Base-by-base conservation (phyloP, 768 basidiomycete genomes). In the Boletus patriciae region DNA sequence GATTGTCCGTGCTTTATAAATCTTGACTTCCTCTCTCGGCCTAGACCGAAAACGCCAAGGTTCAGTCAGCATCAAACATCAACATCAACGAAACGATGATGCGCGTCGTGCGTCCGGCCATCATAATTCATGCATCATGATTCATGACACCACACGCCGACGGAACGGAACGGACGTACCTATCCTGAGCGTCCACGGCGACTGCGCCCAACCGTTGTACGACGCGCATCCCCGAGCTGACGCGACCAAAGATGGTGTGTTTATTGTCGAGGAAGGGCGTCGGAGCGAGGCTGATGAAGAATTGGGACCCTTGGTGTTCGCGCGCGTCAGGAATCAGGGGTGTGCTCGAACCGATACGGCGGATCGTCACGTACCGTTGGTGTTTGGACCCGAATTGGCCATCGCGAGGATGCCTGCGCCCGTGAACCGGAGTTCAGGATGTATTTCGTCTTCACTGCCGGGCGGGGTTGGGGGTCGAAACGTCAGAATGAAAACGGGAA, bases 381-480 rank as follows among this genome's bases (percentile, higher is more conserved):
- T 89, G 69, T 93, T 92, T n/a, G 90, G 90, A 12, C 95, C 95
- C 44, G 95, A 92, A 74, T 99, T 99, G 36, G 97, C 97, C 92
- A 94, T 93, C 10, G 92, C 94, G 25, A 98, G 84, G 55, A 98
- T 94, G 21, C 96, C 96, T 42, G 95, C 94, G 18, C 96, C 96
- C 3, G 94, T 94, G 76, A 98, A 98, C 46, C 94, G 80, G 63
- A 98, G 74, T 15, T 97, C 94, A 2, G 92, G 87, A 64, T 92
- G 83, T 50, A 98, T 84, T 69, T 97, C 94, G 71, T 97, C 94
- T 72, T 92, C 86, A 63, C 92, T 93, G 66, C 3, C 10, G 13
- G 23, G 29, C 11, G n/a, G 10, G 36, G 21, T 13, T 7, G 7
- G 13, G 34, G 4, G 34, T 34, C 34, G 34, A 25, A 8, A 12